Conservation (phyloP, 208 protist genomes). For the Leishmania turanica region DNA sequence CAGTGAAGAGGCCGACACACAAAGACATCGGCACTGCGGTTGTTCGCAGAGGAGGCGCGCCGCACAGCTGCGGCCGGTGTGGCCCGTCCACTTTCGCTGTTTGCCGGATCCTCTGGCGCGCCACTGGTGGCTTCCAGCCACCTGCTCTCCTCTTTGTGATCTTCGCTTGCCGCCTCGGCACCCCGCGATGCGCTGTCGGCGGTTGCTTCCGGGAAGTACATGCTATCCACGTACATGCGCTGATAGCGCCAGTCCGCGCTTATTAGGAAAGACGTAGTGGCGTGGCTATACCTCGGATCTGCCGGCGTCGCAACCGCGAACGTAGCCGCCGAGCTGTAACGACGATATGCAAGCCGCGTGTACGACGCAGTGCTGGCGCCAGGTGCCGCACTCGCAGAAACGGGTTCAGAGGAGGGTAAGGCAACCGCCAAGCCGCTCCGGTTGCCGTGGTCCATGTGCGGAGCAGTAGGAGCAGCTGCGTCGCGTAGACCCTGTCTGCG, state of each 20-base stretch:
- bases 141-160: neutral
- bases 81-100: neutral
- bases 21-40: conserved; percentile 13
- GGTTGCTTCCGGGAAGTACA: conserved; percentile 35
- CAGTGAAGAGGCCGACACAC: conserved; percentile 16
- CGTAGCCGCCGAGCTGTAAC: conserved; percentile 16
- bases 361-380: neutral
- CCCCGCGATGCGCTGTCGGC: neutral
- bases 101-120: neutral
- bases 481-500: neutral
- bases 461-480: neutral
- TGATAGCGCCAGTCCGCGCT: conserved; percentile 79
- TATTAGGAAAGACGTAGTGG: conserved; percentile 62
- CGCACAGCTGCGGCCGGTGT: neutral
- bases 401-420: neutral
- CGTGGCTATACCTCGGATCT: conserved; percentile 41
- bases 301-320: conserved; percentile 17
- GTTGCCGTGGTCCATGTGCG: neutral
- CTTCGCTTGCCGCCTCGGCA: neutral
- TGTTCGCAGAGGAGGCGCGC: neutral
- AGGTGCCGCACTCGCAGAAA: neutral
- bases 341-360: conserved; percentile 9
- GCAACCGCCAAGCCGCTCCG: neutral
- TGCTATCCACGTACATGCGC: conserved; percentile 63
- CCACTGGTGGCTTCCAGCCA: neutral